Evolutionary conservation across 1,139 yeast species (phyloP).

Genomic region (Candida sp.): DNA sequence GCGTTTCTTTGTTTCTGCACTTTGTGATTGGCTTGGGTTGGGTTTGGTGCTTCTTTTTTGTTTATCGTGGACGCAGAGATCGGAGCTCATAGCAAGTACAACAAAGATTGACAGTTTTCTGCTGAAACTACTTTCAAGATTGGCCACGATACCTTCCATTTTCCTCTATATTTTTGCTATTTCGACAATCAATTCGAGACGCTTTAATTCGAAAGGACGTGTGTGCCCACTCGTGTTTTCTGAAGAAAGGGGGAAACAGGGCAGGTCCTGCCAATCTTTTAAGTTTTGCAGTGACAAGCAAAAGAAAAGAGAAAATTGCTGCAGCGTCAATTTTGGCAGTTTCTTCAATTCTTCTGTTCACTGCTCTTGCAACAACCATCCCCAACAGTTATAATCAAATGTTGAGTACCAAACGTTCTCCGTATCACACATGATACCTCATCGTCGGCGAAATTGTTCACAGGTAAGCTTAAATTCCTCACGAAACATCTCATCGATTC

Average conservation of each 20-base stretch:
- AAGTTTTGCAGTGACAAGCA: neutral
- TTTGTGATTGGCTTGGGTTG: neutral
- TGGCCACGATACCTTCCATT: neutral
- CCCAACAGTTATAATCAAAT: too few species aligned
- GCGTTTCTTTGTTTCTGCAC: neutral
- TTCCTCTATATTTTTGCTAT: neutral
- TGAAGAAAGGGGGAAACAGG: neutral
- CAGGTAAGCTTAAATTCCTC: neutral
- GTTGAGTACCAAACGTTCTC: neutral
- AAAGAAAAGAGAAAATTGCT: neutral
- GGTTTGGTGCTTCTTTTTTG: neutral
- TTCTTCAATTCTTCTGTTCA: neutral
- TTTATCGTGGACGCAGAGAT: neutral
- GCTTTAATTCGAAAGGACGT: neutral
- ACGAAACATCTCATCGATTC: neutral
- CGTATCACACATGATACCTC: neutral
- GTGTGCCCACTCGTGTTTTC: neutral
- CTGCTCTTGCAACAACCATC: too few species aligned
- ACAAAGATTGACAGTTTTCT: conserved; percentile 3
- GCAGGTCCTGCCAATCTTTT: neutral
- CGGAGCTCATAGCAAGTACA: neutral
- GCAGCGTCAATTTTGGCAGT: neutral
- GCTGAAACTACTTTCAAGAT: neutral
- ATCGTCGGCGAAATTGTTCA: neutral
- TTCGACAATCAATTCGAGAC: neutral